These are phyloP conservation scores for Phytophthora tubulina DNA, from an alignment of 352 stramenopile genomes.

Conservation along the genomic window DNA sequence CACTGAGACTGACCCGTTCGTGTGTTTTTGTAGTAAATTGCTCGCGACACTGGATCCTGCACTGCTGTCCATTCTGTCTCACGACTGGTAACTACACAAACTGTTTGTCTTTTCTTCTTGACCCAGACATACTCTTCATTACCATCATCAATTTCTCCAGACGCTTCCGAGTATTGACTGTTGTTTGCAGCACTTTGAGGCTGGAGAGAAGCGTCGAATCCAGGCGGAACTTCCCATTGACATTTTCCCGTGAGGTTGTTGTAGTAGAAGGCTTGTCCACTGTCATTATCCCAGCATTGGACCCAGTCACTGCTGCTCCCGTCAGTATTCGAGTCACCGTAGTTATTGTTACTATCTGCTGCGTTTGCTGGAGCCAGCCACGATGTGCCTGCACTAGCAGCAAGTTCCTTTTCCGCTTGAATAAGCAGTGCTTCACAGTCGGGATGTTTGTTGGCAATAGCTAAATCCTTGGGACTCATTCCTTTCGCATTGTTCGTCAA, in stretches of 20 bases:
- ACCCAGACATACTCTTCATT: slow-evolving; percentile 77
- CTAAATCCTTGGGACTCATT: slow-evolving; percentile 64
- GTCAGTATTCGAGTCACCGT: slow-evolving; percentile 15
- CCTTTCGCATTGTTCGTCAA: slow-evolving; percentile 55
- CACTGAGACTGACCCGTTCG: slow-evolving; percentile 73
- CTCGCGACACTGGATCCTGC: slow-evolving; percentile 60
- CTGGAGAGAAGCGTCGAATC: slow-evolving; percentile 45
- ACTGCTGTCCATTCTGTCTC: slow-evolving; percentile 72
- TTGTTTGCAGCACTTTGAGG: slow-evolving; percentile 28
- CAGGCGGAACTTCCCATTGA: slow-evolving; percentile 64
- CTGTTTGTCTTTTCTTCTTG: slow-evolving; percentile 78
- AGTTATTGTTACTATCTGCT: slow-evolving; percentile 29
- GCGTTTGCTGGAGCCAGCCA: slow-evolving; percentile 71
- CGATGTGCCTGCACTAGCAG: slow-evolving; percentile 43
- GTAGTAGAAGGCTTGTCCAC: slow-evolving; percentile 71
- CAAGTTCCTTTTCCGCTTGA: slow-evolving; percentile 52
- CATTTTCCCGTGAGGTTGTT: slow-evolving; percentile 79
- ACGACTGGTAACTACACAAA: slow-evolving; percentile 70
- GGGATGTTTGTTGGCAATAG: slow-evolving; percentile 54
- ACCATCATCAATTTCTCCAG: slow-evolving; percentile 27
- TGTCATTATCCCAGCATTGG: slow-evolving; percentile 73
- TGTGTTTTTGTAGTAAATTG: slow-evolving; percentile 82
- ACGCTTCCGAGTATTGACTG: slow-evolving; percentile 24
- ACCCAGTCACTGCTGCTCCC: slow-evolving; percentile 47
- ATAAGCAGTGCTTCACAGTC: slow-evolving; percentile 55